Base-by-base conservation (phyloP, 176 grass and related monocot species). In the Miscanthus lutarioriparius region DNA sequence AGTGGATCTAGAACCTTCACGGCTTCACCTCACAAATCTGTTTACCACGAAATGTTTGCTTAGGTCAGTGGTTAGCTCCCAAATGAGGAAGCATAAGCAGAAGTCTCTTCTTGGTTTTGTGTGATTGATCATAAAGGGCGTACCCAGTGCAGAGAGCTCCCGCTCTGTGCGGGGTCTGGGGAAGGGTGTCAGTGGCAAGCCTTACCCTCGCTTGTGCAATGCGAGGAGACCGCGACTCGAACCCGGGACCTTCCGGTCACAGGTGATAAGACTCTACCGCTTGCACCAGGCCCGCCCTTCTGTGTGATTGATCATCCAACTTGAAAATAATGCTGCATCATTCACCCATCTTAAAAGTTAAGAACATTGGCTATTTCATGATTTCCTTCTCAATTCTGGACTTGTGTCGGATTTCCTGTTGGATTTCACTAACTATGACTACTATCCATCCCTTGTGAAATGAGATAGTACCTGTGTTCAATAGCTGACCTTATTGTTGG, bases 301-400 rank as follows among this genome's bases (percentile, higher is more conserved):
- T 2, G n/a, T 16, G 81, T 41, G 41, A n/a, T 83, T 74, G 28
- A 2, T 6, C 8, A 76, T 67, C 43, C 62, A 49, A 5, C 40
- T 68, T 7, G 33, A 66, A 32, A 58, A 16, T 68, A 58, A 16
- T 69, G 33, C 10, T 30, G 7, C 17, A 69, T 54, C 49, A 10
- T 69, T 69, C 10, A 41, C 16, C 62, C 10, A 43, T 56, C 11
- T 7, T 67, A 37, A 76, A 68, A 54, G 10, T 67, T 19, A 76
- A 68, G 4, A 30, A 5, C 28, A 51, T 51, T 19, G 14, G 1
- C 10, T 67, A 49, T 15, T 49, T 49, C 10, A 35, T 67, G 28
- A 54, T 48, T 40, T 48, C 40, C 39, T 54, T 81, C 70, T 85
- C 40, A 62, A 37, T 89, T 74, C 49, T 70, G 62, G 23, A 17